phyloP scores from a whole-genome alignment of 2,329 filamentous ascomycete genomes.

The Talaromyces atroroseus region DNA sequence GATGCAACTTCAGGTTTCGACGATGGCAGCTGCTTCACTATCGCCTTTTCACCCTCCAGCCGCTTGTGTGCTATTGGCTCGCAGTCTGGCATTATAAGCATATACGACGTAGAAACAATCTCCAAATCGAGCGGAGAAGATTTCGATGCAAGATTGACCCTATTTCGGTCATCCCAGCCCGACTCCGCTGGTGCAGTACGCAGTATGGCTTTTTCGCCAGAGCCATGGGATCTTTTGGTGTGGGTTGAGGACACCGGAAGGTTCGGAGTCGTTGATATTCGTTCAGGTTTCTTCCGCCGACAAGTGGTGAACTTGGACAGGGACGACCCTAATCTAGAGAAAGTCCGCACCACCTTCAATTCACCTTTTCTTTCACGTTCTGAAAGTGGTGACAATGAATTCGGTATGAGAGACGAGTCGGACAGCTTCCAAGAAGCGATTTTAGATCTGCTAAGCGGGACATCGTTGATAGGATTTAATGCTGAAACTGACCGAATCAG shows the following conservation, averaged over 20 bases:
- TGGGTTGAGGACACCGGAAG: constrained; percentile 80
- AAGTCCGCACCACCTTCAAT: constrained; percentile 28
- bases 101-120: constrained; percentile 38
- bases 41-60: constrained; percentile 46
- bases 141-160: constrained; percentile 55
- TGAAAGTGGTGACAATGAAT: constrained; percentile 15
- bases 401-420: constrained; percentile 18
- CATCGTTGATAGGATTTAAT: constrained; percentile 17
- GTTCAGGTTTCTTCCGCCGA: constrained; percentile 40
- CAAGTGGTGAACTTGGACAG: constrained; percentile 38
- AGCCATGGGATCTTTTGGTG: constrained; percentile 81
- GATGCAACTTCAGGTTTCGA: constrained; percentile 21
- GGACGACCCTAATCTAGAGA: constrained; percentile 29
- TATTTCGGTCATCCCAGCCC: constrained; percentile 72
- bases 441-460: constrained; percentile 23
- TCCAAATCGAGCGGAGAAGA: constrained; percentile 20
- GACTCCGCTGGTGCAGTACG: constrained; percentile 72
- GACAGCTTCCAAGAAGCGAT: constrained; percentile 21
- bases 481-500: constrained; percentile 22
- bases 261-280: constrained; percentile 44
- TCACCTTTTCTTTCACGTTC: constrained; percentile 18
- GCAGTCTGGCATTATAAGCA: constrained; percentile 43
- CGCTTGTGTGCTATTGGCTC: constrained; percentile 47
- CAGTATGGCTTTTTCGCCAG: constrained; percentile 87
- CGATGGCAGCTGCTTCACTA: constrained; percentile 44